Conservation (phyloP, 371 early-diverging fungal species). For the Lichtheimia hyalospora region DNA sequence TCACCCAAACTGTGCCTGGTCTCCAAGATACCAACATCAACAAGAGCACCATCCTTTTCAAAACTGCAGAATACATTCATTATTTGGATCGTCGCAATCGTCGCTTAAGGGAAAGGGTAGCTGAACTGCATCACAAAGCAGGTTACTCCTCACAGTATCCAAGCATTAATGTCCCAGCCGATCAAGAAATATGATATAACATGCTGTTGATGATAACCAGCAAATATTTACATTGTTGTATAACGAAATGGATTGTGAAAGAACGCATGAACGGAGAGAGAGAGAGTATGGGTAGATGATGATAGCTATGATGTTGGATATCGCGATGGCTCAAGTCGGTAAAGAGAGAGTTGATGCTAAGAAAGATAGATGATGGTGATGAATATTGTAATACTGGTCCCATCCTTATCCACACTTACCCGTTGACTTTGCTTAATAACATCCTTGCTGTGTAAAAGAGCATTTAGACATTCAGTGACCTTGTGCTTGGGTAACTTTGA, state of each 20-base stretch:
- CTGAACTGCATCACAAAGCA: neutral
- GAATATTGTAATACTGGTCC: too few species aligned
- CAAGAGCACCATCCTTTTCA: conserved; percentile 1
- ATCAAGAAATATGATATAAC: neutral
- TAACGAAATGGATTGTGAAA: too few species aligned
- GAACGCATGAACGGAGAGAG: too few species aligned
- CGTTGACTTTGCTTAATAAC: conserved; percentile 20
- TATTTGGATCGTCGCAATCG: neutral
- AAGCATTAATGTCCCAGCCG: neutral
- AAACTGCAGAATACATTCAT: neutral
- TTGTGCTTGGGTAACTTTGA: conserved; percentile 18
- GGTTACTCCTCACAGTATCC: neutral
- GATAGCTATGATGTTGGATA: neutral
- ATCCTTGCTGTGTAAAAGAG: conserved; percentile 27
- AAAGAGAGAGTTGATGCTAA: neutral
- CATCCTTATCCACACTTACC: conserved; percentile 9
- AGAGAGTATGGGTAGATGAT: neutral
- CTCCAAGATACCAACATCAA: neutral
- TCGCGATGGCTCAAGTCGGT: neutral
- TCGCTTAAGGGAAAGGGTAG: neutral
- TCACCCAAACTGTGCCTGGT: neutral
- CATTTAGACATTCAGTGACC: conserved; percentile 27
- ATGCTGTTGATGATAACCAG: neutral
- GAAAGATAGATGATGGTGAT: too few species aligned
- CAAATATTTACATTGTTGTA: too few species aligned